Evolutionary conservation across 306 rosid genomes (phyloP), one percentile per base, ranked within the genome.

Genomic region (Arachis hypogaea): DNA sequence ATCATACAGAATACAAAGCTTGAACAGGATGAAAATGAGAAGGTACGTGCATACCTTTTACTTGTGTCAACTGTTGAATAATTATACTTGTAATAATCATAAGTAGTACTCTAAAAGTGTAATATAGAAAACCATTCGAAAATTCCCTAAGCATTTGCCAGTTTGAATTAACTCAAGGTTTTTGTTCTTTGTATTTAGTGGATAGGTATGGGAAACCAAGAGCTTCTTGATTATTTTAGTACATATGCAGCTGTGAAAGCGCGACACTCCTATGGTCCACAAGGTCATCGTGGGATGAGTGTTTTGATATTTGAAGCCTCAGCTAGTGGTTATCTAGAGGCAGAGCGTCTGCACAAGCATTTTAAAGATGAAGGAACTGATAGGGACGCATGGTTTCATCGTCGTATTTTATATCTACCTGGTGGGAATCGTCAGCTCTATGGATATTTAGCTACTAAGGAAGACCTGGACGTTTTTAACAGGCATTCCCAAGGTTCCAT

Each of bases 231-330:
- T 7, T 87, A 81, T 63, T 93, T 93, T 72, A 69, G 81, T 77
- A 0, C 84, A 6, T 93, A 90, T 62, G 77, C 75, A 63, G 88
- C 96, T 62, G 59, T 8, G 33, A 93, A 66, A 77, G 93, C 96
- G 1, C 82, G 91, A 2, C 98, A 93, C 72, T 76, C 98, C 0
- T 93, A 93, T 80, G 98, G 98, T 68, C 98, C 98, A 3, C 88
- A 85, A 11, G 98, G 96, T 72, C 98, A 93, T 77, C 88, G 96
- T 41, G 96, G 98, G 78, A 80, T 90, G 85, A 93, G 98, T 79
- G 70, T 90, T 67, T 66, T 93, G 73, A 85, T 93, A 30, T 93
- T 93, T 85, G 98, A 93, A 89, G 77, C 87, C 40, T 86, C 98
- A 2, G 96, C 93, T 4, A 69, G 83, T 45, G 98, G 98, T 56